A percentile compares a stretch with the other conserved stretches of the same genome.
These are phyloP conservation scores for Mycena latifolia DNA, from an alignment of 768 basidiomycete genomes.

Conservation along the genomic window DNA sequence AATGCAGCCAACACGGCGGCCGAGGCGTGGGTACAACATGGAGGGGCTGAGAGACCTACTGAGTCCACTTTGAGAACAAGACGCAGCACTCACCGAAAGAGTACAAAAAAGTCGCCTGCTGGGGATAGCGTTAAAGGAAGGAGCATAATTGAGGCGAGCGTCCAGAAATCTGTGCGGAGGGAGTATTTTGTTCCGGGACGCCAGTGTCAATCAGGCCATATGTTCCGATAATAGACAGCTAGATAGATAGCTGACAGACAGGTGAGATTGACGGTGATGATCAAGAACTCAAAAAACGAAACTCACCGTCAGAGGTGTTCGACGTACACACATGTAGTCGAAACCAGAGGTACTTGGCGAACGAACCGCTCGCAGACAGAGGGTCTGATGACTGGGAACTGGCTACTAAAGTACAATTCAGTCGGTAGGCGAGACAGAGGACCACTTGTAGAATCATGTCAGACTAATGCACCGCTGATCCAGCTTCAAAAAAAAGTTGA, in stretches of 20 bases:
- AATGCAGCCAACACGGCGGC: no score
- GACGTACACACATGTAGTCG: neutral
- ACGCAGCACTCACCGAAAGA: neutral
- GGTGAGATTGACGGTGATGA: constrained; percentile 10
- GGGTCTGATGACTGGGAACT: neutral
- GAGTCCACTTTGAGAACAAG: constrained; percentile 1
- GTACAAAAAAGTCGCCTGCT: neutral
- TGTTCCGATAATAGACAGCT: neutral
- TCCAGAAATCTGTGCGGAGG: neutral
- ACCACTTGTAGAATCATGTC: no score
- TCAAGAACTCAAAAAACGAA: neutral
- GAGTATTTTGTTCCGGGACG: constrained; percentile 1
- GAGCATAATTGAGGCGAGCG: no score
- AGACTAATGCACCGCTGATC: no score
- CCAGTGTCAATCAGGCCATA: constrained; percentile 1
- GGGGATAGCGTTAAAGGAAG: neutral
- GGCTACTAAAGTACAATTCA: no score
- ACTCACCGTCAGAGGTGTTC: constrained; percentile 1
- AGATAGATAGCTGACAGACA: neutral
- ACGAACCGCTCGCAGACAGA: neutral
- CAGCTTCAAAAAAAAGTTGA: no score
- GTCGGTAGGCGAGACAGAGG: no score
- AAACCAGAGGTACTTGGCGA: neutral
- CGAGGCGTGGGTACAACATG: neutral
- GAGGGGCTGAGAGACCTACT: no score